Evolutionary conservation across 1,284 basidiomycete species (phyloP).

Genomic region (Lentinula novae-zelandiae): DNA sequence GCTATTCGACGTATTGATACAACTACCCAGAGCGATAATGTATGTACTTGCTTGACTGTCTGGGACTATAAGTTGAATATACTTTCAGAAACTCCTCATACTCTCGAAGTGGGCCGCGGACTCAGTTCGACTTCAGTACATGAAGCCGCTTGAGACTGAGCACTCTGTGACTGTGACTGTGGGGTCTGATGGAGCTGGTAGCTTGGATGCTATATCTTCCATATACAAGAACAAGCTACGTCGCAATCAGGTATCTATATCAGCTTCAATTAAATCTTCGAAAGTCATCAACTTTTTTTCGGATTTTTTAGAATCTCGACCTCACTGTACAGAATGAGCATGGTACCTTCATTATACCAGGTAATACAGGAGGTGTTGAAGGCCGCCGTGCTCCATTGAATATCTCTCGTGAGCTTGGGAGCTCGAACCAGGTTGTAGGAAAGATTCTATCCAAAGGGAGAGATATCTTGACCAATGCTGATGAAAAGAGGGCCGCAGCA

Average conservation of each 20-base stretch:
- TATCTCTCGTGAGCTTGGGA: conserved; percentile 21
- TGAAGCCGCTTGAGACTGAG: conserved; percentile 1
- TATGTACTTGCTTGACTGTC: conserved; percentile 17
- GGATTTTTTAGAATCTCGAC: neutral
- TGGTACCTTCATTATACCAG: conserved; percentile 12
- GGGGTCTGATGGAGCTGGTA: neutral
- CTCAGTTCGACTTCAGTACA: conserved; percentile 4
- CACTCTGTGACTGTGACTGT: neutral
- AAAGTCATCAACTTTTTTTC: neutral
- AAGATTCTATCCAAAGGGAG: conserved; percentile 42
- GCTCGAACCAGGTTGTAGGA: conserved; percentile 20
- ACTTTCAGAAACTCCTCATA: conserved; percentile 3
- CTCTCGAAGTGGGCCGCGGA: conserved; percentile 6
- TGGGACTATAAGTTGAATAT: neutral
- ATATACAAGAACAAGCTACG: conserved; percentile 4
- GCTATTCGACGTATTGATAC: conserved; percentile 38
- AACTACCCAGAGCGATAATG: conserved; percentile 29
- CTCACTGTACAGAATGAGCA: neutral
- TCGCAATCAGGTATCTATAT: neutral
- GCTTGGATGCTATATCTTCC: neutral
- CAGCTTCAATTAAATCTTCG: neutral
- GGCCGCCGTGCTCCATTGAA: conserved; percentile 17
- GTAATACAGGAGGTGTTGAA: conserved; percentile 13
- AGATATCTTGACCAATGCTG: conserved; percentile 51
- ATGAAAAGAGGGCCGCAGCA: conserved; percentile 37